Conservation (phyloP, 2,329 filamentous ascomycete species). For the Aspergillus calidoustus region DNA sequence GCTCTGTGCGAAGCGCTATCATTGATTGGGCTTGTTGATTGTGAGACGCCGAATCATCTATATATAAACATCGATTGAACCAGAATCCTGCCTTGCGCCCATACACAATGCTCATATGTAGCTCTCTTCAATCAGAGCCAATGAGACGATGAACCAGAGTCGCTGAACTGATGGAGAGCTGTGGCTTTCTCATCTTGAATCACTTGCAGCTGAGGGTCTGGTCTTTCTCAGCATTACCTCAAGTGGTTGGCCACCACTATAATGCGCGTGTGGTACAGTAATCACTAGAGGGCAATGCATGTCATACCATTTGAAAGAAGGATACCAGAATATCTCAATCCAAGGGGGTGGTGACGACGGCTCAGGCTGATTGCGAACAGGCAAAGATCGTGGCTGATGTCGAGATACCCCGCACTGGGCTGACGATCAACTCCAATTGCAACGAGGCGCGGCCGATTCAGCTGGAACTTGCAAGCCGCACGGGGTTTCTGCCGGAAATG, state of each 20-base stretch:
- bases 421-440: constrained; percentile 20
- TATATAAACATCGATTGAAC: constrained; percentile 14
- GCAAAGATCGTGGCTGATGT: constrained; percentile 18
- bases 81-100: constrained; percentile 2
- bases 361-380: constrained; percentile 14
- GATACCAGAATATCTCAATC: not conserved
- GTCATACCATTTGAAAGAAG: not conserved
- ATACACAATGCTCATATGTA: not conserved
- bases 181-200: not conserved
- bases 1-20: not conserved
- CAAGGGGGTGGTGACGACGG: not conserved
- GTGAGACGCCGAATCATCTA: constrained; percentile 14
- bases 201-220: not conserved
- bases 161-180: not conserved
- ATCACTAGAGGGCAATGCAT: not conserved
- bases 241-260: not conserved
- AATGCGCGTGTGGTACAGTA: not conserved
- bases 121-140: not conserved
- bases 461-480: constrained; percentile 22
- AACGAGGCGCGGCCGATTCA: constrained; percentile 12
- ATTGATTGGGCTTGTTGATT: constrained; percentile 6
- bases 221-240: not conserved
- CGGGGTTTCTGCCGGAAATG: constrained; percentile 2
- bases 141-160: not conserved
- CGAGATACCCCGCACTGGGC: constrained; percentile 20